Base-by-base conservation (phyloP, 2,329 filamentous ascomycete genomes). In the Alternaria brassicicola region DNA sequence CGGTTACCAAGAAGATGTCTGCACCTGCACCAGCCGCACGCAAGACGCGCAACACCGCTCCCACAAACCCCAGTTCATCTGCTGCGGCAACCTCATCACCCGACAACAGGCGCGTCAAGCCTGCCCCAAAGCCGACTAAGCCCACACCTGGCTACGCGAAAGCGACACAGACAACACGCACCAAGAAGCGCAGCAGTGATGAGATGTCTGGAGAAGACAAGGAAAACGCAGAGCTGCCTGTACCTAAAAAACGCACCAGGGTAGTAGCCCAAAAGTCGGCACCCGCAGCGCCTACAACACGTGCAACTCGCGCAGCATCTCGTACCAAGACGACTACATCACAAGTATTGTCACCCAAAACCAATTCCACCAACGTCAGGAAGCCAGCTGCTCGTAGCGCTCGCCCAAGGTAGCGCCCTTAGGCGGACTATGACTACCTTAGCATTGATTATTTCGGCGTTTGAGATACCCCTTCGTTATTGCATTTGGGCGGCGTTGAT, bases 191-290 rank as follows among this genome's bases (percentile, higher is more conserved):
- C 43, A 59, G 59, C 50, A 72, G 68, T 55, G 67, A 72, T 36
- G 70, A 74, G 33, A 52, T 67, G 30, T 63, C 68, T 8, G 60
- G 63, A 10, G 66, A 71, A 21, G 65, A 72, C 61, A 75, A 75
- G 62, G 71, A 75, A 50, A 74, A 74, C 25, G 57, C 67, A 42
- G 60, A 66, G 13, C 61, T 67, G 4, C 67, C 58, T 17, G 60
- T 66, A 2, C 58, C 65, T 31, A 71, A 69, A 55, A 70, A 70
- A 45, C 64, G 68, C 28, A 56, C 49, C 9, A 62, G 64, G 19
- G 54, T 56, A 9, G 53, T 60, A 4, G 46, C 54, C 1, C 23
- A 45, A 21, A 70, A 68, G 9, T 45, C 62, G 3, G 42, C 62
- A 26, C 30, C 52, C 9, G 47, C 54, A 8, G 45, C 65, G 17